Percentiles rank a stretch among this genome's conserved stretches.
Conservation (phyloP, 805 yeast genomes). For the Pichia ethanolica region DNA sequence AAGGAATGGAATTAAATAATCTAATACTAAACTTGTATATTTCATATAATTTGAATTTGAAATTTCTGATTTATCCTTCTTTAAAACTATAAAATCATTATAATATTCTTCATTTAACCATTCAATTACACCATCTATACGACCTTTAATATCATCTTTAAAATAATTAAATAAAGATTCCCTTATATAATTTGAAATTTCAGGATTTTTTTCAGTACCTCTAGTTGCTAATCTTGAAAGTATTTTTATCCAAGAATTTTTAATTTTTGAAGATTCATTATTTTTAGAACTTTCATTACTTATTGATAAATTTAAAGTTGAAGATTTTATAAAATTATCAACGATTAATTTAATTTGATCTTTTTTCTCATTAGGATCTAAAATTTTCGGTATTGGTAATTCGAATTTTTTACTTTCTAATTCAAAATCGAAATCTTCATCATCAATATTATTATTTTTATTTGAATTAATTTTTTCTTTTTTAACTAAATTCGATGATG, state of each 20-base stretch:
- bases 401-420: slow-evolving; percentile 27
- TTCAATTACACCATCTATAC: slow-evolving; percentile 70
- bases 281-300: background rate
- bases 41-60: slow-evolving; percentile 40
- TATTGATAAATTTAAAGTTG: slow-evolving; percentile 26
- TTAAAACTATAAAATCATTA: slow-evolving; percentile 44
- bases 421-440: slow-evolving; percentile 20
- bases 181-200: slow-evolving; percentile 55
- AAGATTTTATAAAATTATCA: slow-evolving; percentile 47
- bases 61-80: slow-evolving; percentile 5
- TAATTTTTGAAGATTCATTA: slow-evolving; percentile 18
- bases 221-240: slow-evolving; percentile 75
- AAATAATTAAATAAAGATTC: slow-evolving; percentile 66
- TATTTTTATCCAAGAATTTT: slow-evolving; percentile 69
- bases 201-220: slow-evolving; percentile 45
- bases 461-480: background rate
- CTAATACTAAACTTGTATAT: slow-evolving; percentile 69
- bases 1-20: slow-evolving; percentile 73
- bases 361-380: slow-evolving; percentile 48
- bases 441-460: slow-evolving; percentile 17
- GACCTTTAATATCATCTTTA: slow-evolving; percentile 59
- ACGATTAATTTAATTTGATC: slow-evolving; percentile 50
- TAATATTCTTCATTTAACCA: slow-evolving; percentile 94
- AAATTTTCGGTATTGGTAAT: slow-evolving; percentile 50
- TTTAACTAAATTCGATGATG: background rate